A percentile compares a stretch with the other conserved stretches of the same genome.
phyloP scores from a whole-genome alignment of 495 filamentous ascomycete species.

The Neohortaea acidophila region DNA sequence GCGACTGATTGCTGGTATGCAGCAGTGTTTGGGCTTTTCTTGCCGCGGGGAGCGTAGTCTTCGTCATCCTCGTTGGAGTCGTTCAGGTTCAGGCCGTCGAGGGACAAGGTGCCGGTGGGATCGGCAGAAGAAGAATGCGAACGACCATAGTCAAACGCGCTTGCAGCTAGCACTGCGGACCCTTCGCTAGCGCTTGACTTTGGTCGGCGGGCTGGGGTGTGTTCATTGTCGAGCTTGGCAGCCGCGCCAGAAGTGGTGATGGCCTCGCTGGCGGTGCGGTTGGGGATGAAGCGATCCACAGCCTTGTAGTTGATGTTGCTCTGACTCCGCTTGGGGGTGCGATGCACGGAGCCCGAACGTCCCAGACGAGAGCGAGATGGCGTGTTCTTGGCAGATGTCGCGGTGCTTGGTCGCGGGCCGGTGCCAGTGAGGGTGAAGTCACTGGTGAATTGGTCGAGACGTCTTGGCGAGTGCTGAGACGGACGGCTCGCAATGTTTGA shows the following conservation, averaged over 20 bases:
- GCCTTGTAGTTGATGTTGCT: conserved; percentile 51
- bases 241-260: conserved; percentile 64
- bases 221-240: conserved; percentile 42
- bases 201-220: conserved; percentile 39
- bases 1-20: conserved; percentile 90
- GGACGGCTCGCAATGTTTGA: conserved; percentile 69
- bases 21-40: conserved; percentile 68
- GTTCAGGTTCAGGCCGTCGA: conserved; percentile 59
- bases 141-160: conserved; percentile 49
- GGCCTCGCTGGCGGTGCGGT: conserved; percentile 74
- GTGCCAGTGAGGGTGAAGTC: conserved; percentile 86
- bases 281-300: conserved; percentile 95
- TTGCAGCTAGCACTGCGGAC: conserved; percentile 53
- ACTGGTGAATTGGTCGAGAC: conserved; percentile 82
- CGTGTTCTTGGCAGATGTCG: conserved; percentile 43
- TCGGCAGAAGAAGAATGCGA: conserved; percentile 35
- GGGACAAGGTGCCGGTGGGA: conserved; percentile 60
- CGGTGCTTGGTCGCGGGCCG: conserved; percentile 32
- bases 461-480: conserved; percentile 46
- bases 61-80: conserved; percentile 43
- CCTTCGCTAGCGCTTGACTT: conserved; percentile 53
- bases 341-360: conserved; percentile 36
- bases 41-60: conserved; percentile 30
- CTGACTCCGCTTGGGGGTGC: conserved; percentile 58
- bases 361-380: conserved; percentile 55